Conservation (phyloP, 345 rosid species). For the Viola odorata region DNA sequence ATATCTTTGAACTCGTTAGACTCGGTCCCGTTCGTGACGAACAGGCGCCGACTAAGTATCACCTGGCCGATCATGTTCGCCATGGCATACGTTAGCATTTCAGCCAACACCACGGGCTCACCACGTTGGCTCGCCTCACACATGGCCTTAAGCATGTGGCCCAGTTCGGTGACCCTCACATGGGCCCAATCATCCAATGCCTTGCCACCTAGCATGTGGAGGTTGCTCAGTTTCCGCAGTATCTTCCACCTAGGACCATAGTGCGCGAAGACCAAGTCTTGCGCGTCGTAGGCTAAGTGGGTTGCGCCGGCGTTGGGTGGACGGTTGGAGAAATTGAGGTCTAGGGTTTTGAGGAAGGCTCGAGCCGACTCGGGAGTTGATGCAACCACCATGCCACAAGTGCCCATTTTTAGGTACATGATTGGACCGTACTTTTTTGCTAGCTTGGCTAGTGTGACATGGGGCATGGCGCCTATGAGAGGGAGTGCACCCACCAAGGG, state of each 20-base stretch:
- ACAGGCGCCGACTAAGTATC: slow-evolving; percentile 42
- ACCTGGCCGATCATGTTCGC: slow-evolving; percentile 56
- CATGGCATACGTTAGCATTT: slow-evolving; percentile 43
- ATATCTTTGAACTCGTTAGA: slow-evolving; percentile 52
- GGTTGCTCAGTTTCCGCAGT: slow-evolving; percentile 48
- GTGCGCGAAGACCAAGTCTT: slow-evolving; percentile 58
- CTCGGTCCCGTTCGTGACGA: slow-evolving; percentile 36
- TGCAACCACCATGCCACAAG: slow-evolving; percentile 45
- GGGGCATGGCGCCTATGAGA: slow-evolving; percentile 51
- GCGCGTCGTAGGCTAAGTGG: slow-evolving; percentile 46
- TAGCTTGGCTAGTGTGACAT: slow-evolving; percentile 40
- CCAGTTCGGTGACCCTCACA: slow-evolving; percentile 30
- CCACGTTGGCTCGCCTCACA: slow-evolving; percentile 19
- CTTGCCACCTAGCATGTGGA: slow-evolving; percentile 57
- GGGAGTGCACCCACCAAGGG: slow-evolving; percentile 55
- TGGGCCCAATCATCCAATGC: slow-evolving; percentile 46
- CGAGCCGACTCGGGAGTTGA: slow-evolving; percentile 50
- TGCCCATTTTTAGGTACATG: slow-evolving; percentile 50
- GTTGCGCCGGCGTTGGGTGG: slow-evolving; percentile 49
- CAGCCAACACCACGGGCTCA: slow-evolving; percentile 36
- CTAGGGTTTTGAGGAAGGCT: slow-evolving; percentile 51
- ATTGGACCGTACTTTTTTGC: slow-evolving; percentile 50
- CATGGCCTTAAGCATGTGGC: slow-evolving; percentile 48
- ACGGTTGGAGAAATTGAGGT: slow-evolving; percentile 51
- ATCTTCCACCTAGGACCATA: slow-evolving; percentile 54